Evolutionary conservation across 1,284 basidiomycete genomes (phyloP).

Genomic region (Entoloma clypeatum): DNA sequence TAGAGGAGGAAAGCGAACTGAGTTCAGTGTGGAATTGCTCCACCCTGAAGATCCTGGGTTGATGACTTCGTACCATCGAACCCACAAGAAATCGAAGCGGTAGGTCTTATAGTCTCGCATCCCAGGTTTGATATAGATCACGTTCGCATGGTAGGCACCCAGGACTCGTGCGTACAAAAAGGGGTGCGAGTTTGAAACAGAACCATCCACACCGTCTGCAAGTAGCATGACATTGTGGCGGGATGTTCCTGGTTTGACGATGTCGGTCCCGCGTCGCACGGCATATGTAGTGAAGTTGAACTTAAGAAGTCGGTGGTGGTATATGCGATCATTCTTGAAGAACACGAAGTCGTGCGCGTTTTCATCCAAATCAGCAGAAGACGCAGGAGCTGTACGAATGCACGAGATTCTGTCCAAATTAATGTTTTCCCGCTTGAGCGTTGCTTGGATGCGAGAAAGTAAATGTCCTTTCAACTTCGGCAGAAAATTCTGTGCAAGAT

Average conservation of each 20-base stretch:
- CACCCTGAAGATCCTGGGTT: slow-evolving; percentile 7
- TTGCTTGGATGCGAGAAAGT: no score
- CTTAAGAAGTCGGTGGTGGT: slow-evolving; percentile 21
- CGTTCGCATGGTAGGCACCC: slow-evolving; percentile 29
- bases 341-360: not conserved
- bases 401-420: not conserved
- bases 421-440: not conserved
- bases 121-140: slow-evolving; percentile 2
- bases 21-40: slow-evolving; percentile 15
- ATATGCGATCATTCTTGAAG: slow-evolving; percentile 12
- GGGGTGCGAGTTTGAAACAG: slow-evolving; percentile 14
- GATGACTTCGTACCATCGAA: slow-evolving; percentile 24
- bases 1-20: slow-evolving; percentile 20
- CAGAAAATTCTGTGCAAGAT: no score
- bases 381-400: not conserved
- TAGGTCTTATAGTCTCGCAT: no score
- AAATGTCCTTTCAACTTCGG: no score
- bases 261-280: slow-evolving; percentile 30
- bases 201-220: slow-evolving; percentile 10
- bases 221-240: slow-evolving; percentile 29
- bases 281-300: slow-evolving; percentile 33
- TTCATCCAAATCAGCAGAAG: not conserved
- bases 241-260: slow-evolving; percentile 28
- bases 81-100: slow-evolving; percentile 26
- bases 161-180: slow-evolving; percentile 29